phyloP scores from a whole-genome alignment of 2,329 filamentous ascomycete species.

The Chrysoporthe cubensis region DNA sequence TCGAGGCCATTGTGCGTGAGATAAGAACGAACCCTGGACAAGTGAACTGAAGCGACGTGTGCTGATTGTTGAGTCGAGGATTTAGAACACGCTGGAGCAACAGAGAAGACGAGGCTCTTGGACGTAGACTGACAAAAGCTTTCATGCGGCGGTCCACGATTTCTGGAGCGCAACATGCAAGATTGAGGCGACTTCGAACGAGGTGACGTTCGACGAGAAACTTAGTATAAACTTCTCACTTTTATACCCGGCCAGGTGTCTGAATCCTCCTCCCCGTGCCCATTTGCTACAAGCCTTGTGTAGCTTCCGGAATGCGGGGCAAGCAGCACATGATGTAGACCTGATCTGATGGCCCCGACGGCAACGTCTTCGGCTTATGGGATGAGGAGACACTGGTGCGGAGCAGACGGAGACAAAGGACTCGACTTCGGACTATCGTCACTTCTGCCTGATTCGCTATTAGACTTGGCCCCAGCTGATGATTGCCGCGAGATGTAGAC shows the following conservation, averaged over 20 bases:
- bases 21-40: background rate
- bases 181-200: background rate
- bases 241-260: too few species aligned
- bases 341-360: background rate
- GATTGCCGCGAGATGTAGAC: background rate
- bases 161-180: background rate
- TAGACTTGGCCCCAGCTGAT: too few species aligned
- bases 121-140: background rate
- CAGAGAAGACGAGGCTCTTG: background rate
- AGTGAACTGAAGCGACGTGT: background rate
- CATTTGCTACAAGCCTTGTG: background rate
- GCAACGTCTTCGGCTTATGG: background rate
- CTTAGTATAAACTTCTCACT: background rate
- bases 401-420: background rate
- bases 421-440: background rate
- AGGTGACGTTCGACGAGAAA: background rate
- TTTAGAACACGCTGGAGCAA: too few species aligned
- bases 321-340: background rate
- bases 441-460: too few species aligned
- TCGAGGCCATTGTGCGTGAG: slow-evolving; percentile 12
- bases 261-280: too few species aligned
- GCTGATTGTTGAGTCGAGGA: too few species aligned
- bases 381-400: background rate
- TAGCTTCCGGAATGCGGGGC: background rate
- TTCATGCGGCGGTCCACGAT: background rate